Conservation (phyloP, 148 eudicot species). For the Linanthus parryae region DNA sequence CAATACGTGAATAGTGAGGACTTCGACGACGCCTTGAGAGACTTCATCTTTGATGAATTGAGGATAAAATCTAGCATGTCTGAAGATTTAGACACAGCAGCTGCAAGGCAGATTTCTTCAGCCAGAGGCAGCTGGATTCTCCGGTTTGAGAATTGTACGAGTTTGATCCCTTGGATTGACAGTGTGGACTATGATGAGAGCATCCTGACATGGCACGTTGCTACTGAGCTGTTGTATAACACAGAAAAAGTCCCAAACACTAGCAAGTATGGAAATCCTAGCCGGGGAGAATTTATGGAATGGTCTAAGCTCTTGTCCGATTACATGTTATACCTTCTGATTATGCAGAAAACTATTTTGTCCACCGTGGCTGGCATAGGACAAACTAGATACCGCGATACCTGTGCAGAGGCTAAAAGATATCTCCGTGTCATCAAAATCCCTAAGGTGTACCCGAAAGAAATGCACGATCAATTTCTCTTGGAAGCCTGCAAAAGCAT, state of each 20-base stretch:
- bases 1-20: conserved; percentile 12
- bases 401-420: conserved; percentile 30
- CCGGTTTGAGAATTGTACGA: conserved; percentile 1
- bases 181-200: conserved; percentile 34
- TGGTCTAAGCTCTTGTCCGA: conserved; percentile 28
- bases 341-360: conserved; percentile 28
- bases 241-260: neutral
- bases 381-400: conserved; percentile 29
- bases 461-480: neutral
- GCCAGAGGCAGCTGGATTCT: conserved; percentile 25
- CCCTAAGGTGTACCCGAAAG: neutral
- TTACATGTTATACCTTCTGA: conserved; percentile 24
- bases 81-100: conserved; percentile 21
- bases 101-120: conserved; percentile 14
- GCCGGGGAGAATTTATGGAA: neutral
- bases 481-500: neutral
- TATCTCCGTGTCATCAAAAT: conserved; percentile 11
- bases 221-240: conserved; percentile 36
- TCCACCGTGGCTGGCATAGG: conserved; percentile 30
- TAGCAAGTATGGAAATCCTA: too few species aligned
- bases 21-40: conserved; percentile 17
- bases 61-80: conserved; percentile 18
- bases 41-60: conserved; percentile 31
- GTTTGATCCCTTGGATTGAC: conserved; percentile 12
- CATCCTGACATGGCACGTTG: conserved; percentile 46